These are phyloP conservation scores for Exophiala sp. DNA, from an alignment of 2,329 filamentous ascomycete genomes.

Conservation along the genomic window DNA sequence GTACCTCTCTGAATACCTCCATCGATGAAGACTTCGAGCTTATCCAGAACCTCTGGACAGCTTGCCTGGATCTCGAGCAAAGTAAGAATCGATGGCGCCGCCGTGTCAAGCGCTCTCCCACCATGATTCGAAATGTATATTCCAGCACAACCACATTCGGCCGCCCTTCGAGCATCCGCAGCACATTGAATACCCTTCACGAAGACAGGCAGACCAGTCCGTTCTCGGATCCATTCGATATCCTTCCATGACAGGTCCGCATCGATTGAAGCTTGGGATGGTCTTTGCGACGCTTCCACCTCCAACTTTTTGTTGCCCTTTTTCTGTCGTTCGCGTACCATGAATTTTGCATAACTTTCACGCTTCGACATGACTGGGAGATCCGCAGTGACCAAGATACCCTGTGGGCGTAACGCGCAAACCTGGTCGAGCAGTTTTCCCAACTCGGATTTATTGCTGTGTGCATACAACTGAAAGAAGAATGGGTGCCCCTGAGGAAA, in stretches of 20 bases:
- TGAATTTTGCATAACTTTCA: constrained; percentile 55
- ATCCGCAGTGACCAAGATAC: constrained; percentile 54
- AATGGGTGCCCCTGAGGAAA: constrained; percentile 17
- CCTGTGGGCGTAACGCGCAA: constrained; percentile 43
- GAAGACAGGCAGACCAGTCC: constrained; percentile 51
- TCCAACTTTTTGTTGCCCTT: constrained; percentile 33
- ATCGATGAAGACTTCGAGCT: constrained; percentile 53
- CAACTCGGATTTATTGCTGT: constrained; percentile 53
- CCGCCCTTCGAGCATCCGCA: constrained; percentile 52
- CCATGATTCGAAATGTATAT: constrained; percentile 59
- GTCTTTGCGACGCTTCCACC: constrained; percentile 36
- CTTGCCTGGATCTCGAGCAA: constrained; percentile 59
- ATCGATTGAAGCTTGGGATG: constrained; percentile 44
- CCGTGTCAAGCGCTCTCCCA: constrained; percentile 51
- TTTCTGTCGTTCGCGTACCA: constrained; percentile 30
- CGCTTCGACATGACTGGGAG: constrained; percentile 54
- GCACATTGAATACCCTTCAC: constrained; percentile 57
- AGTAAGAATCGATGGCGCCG: constrained; percentile 51
- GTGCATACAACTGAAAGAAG: constrained; percentile 60
- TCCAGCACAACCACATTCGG: constrained; percentile 50
- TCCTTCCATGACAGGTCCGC: constrained; percentile 53
- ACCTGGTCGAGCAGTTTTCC: constrained; percentile 49
- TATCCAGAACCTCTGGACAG: constrained; percentile 38
- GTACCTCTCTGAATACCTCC: constrained; percentile 53
- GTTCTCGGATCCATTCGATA: constrained; percentile 50